These are phyloP conservation scores for Coemansia biformis DNA, from an alignment of 192 early-diverging fungal genomes.

Conservation along the genomic window DNA sequence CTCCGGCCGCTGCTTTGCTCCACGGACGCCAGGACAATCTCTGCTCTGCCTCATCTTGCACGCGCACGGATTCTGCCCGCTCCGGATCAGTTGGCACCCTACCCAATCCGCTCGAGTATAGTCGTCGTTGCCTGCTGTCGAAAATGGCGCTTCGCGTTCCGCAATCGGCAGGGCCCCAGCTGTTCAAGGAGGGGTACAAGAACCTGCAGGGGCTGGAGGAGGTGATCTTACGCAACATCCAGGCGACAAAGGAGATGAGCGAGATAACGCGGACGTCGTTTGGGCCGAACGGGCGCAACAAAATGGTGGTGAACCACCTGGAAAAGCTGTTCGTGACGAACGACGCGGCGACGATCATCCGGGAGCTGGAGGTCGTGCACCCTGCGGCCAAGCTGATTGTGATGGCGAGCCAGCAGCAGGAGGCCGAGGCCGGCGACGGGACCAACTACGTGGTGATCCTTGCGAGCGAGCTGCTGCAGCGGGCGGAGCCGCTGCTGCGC, in stretches of 20 bases:
- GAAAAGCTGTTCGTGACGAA: slow-evolving; percentile 98
- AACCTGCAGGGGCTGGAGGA: slow-evolving; percentile 94
- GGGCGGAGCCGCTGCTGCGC: slow-evolving; percentile 85
- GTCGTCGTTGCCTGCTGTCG: neutral
- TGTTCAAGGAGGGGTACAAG: slow-evolving; percentile 97
- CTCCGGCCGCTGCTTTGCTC: no score
- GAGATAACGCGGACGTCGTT: slow-evolving; percentile 92
- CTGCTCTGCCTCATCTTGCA: neutral
- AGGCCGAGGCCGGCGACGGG: slow-evolving; percentile 91
- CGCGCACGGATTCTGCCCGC: neutral
- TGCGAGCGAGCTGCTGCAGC: slow-evolving; percentile 88
- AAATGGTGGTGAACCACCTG: slow-evolving; percentile 98
- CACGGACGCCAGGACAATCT: no score
- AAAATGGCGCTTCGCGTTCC: slow-evolving; percentile 87
- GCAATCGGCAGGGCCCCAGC: slow-evolving; percentile 71
- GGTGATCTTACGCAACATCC: slow-evolving; percentile 91
- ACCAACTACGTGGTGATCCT: slow-evolving; percentile 96
- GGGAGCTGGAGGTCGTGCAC: slow-evolving; percentile 95
- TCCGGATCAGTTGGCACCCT: no score
- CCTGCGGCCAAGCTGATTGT: slow-evolving; percentile 95
- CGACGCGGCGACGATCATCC: slow-evolving; percentile 98
- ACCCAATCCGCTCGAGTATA: neutral
- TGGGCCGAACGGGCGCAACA: slow-evolving; percentile 95
- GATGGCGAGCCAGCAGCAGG: slow-evolving; percentile 95
- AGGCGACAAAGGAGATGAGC: slow-evolving; percentile 87